phyloP scores from a whole-genome alignment of 2,329 filamentous ascomycete species.

The Hypoxylon sp. region DNA sequence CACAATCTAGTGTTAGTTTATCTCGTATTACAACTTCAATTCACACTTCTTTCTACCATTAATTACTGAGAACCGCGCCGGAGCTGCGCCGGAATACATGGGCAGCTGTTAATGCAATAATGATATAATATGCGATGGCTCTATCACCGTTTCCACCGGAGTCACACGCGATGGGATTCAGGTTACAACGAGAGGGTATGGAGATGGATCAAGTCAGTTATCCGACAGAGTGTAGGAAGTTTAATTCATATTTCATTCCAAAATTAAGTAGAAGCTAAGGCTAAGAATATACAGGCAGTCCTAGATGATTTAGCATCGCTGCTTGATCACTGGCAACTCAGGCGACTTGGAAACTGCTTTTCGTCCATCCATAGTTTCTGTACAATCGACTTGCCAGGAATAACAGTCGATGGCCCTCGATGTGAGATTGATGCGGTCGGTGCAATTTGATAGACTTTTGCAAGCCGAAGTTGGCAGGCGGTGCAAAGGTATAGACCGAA shows the following conservation, averaged over 20 bases:
- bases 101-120: neutral
- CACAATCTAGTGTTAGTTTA: too few species aligned
- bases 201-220: neutral
- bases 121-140: neutral
- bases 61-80: neutral
- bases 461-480: neutral
- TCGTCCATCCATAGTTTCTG: conserved; percentile 13
- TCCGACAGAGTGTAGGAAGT: neutral
- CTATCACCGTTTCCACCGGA: neutral
- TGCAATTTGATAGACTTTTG: conserved; percentile 12
- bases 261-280: neutral
- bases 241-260: neutral
- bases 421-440: conserved; percentile 6
- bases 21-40: too few species aligned
- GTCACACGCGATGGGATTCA: neutral
- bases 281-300: neutral
- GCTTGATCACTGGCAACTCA: neutral
- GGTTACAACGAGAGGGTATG: neutral
- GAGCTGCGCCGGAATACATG: neutral
- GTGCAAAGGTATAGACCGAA: conserved; percentile 9
- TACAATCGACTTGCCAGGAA: conserved; percentile 1
- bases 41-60: too few species aligned
- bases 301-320: neutral
- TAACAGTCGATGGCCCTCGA: conserved; percentile 5
- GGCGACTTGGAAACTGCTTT: neutral